Evolutionary conservation across 2,329 filamentous ascomycete species (phyloP).

Genomic region (Penicillium frequentans): DNA sequence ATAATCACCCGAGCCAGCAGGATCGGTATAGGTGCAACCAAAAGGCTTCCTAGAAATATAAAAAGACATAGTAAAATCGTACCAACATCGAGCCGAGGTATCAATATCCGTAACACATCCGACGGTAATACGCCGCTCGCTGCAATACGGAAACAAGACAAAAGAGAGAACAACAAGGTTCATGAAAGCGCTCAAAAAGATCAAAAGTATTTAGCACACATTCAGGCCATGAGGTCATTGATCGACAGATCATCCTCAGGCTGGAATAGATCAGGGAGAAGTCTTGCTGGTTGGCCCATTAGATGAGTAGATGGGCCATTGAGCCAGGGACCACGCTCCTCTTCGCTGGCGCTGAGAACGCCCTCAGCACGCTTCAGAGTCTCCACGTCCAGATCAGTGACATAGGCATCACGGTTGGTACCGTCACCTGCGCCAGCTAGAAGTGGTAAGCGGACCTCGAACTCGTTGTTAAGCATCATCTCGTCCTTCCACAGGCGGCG

Average conservation of each 20-base stretch:
- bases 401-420: constrained; percentile 77
- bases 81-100: constrained; percentile 15
- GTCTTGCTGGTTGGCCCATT: constrained; percentile 35
- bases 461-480: constrained; percentile 96
- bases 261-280: constrained; percentile 30
- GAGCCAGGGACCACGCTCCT: constrained; percentile 85
- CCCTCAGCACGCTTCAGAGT: constrained; percentile 86
- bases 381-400: constrained; percentile 91
- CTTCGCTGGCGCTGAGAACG: constrained; percentile 74
- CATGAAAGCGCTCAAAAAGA: not conserved
- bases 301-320: constrained; percentile 27
- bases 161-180: not conserved
- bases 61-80: constrained; percentile 9
- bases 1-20: constrained; percentile 8
- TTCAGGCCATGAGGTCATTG: constrained; percentile 35
- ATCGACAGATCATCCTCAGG: constrained; percentile 36
- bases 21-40: constrained; percentile 2
- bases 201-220: not conserved
- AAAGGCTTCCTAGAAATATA: not conserved
- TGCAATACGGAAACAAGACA: constrained; percentile 23
- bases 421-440: constrained; percentile 75
- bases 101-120: constrained; percentile 19
- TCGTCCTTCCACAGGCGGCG: constrained; percentile 94
- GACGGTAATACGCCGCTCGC: constrained; percentile 19
- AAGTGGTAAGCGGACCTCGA: constrained; percentile 85